These are phyloP conservation scores for Salmacisia buchloeana DNA, from an alignment of 1,284 basidiomycete genomes.

Conservation along the genomic window DNA sequence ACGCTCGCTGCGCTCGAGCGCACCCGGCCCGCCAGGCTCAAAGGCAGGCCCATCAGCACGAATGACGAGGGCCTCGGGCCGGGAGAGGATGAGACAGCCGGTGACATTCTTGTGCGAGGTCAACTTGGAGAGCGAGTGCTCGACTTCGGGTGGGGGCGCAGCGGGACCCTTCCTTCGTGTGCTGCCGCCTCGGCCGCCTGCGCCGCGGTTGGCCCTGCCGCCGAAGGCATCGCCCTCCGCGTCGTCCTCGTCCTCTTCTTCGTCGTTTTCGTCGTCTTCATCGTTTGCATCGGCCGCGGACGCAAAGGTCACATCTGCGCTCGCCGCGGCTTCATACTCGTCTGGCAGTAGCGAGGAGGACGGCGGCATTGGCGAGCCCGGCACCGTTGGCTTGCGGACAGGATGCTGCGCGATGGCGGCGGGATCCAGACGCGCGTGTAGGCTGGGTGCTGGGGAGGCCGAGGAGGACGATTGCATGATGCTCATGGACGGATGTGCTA, in stretches of 20 bases:
- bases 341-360: constrained; percentile 16
- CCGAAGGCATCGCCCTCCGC: not conserved
- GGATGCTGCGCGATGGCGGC: constrained; percentile 3
- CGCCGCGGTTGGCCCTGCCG: not conserved
- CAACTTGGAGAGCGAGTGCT: constrained; percentile 37
- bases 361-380: constrained; percentile 32
- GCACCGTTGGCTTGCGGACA: not conserved
- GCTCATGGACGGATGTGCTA: no score
- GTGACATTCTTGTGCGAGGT: constrained; percentile 33
- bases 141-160: constrained; percentile 37
- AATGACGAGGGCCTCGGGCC: constrained; percentile 42
- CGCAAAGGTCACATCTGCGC: constrained; percentile 7
- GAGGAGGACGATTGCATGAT: constrained; percentile 5
- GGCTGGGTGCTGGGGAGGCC: not conserved
- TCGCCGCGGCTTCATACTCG: constrained; percentile 1
- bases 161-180: constrained; percentile 8
- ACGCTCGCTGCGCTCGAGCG: constrained; percentile 25
- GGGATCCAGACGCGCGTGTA: constrained; percentile 4
- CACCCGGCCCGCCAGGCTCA: constrained; percentile 37
- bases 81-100: constrained; percentile 34
- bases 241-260: not conserved
- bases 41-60: constrained; percentile 47
- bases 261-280: not conserved
- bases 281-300: not conserved
- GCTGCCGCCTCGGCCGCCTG: not conserved